Evolutionary conservation across 73 alveolate species (phyloP).

Genomic region (Paramecium octaurelia): DNA sequence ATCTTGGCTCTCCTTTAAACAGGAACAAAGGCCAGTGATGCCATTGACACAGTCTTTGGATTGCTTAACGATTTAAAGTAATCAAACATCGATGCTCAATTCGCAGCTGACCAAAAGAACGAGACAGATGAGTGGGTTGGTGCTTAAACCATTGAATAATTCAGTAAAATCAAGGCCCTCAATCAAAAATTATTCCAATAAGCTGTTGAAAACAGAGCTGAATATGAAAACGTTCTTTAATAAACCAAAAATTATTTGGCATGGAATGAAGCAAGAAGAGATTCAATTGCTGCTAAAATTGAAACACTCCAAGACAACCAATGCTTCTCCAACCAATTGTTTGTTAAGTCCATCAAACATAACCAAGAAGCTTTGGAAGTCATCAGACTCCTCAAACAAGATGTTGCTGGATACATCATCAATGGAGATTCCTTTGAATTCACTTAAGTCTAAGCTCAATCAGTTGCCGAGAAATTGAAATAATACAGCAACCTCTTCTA

Average conservation of each 20-base stretch:
- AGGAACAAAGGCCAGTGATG: conserved; percentile 54
- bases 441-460: not conserved
- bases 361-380: conserved; percentile 50
- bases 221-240: not conserved
- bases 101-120: conserved; percentile 32
- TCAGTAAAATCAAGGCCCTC: not conserved
- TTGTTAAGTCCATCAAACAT: conserved; percentile 42
- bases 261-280: conserved; percentile 50
- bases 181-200: not conserved
- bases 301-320: conserved; percentile 30
- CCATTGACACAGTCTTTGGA: conserved; percentile 44
- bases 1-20: not conserved
- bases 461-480: conserved; percentile 29
- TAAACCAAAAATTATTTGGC: conserved; percentile 46
- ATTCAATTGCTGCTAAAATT: not conserved
- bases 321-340: conserved; percentile 44
- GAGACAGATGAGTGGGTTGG: conserved; percentile 43
- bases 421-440: conserved; percentile 47
- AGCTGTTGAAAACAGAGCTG: conserved; percentile 20
- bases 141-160: conserved; percentile 24
- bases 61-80: conserved; percentile 11
- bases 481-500: conserved; percentile 10
- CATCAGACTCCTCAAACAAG: conserved; percentile 23
- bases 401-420: conserved; percentile 46
- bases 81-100: conserved; percentile 40